Evolutionary conservation across 805 yeast species (phyloP), one percentile per base, ranked within the genome.

Genomic region (Kluyveromyces siamensis): DNA sequence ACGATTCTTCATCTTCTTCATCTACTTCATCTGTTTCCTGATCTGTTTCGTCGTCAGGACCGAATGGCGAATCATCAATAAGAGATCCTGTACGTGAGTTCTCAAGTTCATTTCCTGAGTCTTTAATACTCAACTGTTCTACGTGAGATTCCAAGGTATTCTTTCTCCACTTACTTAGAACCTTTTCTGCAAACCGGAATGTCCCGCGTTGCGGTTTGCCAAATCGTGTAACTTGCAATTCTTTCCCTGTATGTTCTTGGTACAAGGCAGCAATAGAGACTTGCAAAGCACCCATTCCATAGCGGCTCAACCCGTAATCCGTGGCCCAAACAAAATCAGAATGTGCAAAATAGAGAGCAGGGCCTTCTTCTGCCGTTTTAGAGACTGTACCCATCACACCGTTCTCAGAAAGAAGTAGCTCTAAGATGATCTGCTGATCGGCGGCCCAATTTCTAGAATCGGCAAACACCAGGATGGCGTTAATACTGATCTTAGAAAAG

Each of bases 261-360:
- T 81, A 88, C 50, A 88, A 72, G 0, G 95, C 93, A 48, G 90
- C 89, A 60, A 87, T 81, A 18, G 95, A 84, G 38, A 86, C 89
- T 66, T 87, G 96, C 54, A 88, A 73, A 3, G 96, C 96, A 51
- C 96, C 96, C 95, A 88, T 89, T 52, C 96, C 96, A 62, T 88
- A 87, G 63, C 96, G 75, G 16, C 88, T 80, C 52, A 85, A 72
- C 57, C 79, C 79, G 63, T 85, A 87, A 67, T 87, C 85, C 3
- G 96, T 86, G 11, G 96, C 91, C 96, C 96, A 88, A 48, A 88
- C 87, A 59, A 88, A 84, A 68, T 88, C 96, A 18, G 91, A 84
- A 65, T 88, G 95, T 40, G 95, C 95, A 73, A 87, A 88, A 68
- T 84, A 86, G 49, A 87, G 78, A 44, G 80, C 80, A 35, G 95